Percentiles rank a stretch among this genome's conserved stretches.
Evolutionary conservation across 768 basidiomycete genomes (phyloP).

Genomic region (Boletales sp.): DNA sequence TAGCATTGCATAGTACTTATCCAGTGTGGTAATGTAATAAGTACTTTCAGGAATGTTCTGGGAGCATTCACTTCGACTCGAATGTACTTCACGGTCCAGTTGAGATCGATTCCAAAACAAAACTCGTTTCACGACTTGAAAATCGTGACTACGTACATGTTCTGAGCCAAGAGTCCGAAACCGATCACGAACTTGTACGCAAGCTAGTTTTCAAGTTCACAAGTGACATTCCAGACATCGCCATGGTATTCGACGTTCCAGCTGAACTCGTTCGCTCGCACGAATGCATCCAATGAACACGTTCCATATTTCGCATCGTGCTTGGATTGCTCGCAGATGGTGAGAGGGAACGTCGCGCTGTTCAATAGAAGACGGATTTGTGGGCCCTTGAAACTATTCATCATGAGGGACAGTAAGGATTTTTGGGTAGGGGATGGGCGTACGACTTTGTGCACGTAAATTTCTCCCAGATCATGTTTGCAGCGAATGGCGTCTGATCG

Average conservation of each 20-base stretch:
- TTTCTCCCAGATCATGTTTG: slow-evolving; percentile 41
- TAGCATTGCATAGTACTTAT: not conserved
- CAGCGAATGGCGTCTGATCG: slow-evolving; percentile 38
- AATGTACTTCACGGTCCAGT: no score
- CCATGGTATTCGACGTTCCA: not conserved
- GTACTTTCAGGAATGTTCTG: not conserved
- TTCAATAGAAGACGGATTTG: slow-evolving; percentile 42
- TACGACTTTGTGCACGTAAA: slow-evolving; percentile 38
- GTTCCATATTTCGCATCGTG: slow-evolving; percentile 33
- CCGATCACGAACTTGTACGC: no score
- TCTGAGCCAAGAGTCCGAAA: no score
- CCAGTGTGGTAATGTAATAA: not conserved
- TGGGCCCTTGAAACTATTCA: slow-evolving; percentile 29
- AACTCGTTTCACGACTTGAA: no score
- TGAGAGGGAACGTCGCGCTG: slow-evolving; percentile 35
- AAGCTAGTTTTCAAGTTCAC: not conserved
- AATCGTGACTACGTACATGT: no score
- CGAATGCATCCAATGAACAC: slow-evolving; percentile 35
- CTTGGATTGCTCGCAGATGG: slow-evolving; percentile 26
- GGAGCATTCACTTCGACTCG: no score
- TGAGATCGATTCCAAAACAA: no score
- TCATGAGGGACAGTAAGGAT: not conserved
- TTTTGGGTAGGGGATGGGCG: not conserved
- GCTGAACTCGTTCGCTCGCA: slow-evolving; percentile 25
- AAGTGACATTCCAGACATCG: not conserved